Evolutionary conservation across 441 rosid species (phyloP).

Genomic region (Gossypium laxum): DNA sequence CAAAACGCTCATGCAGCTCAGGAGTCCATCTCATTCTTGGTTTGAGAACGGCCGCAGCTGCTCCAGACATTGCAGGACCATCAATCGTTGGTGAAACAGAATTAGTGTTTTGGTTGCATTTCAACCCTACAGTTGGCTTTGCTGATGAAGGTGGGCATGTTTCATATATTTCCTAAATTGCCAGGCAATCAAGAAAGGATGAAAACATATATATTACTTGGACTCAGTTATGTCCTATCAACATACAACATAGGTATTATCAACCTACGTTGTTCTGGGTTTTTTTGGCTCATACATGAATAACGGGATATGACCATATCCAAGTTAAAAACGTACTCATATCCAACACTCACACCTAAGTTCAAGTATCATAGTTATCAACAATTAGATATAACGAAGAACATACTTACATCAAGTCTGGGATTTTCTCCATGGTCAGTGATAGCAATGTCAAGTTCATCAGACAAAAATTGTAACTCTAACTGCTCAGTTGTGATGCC

Average conservation of each 20-base stretch:
- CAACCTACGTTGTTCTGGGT: neutral
- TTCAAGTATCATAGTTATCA: neutral
- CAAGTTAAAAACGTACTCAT: neutral
- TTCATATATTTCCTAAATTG: conserved; percentile 59
- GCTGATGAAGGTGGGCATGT: conserved; percentile 29
- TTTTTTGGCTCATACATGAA: neutral
- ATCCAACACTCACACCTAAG: neutral
- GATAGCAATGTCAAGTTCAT: conserved; percentile 68
- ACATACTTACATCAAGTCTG: conserved; percentile 56
- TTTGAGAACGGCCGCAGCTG: conserved; percentile 40
- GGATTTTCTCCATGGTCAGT: conserved; percentile 69
- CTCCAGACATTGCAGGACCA: conserved; percentile 33
- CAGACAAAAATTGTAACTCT: conserved; percentile 67
- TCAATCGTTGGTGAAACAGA: conserved; percentile 29
- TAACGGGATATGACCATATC: neutral
- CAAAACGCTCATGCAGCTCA: conserved; percentile 66
- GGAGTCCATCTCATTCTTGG: conserved; percentile 94
- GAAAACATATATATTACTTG: no score
- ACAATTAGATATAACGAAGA: neutral
- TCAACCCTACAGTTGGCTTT: conserved; percentile 24
- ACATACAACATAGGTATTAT: neutral
- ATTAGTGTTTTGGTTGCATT: conserved; percentile 28
- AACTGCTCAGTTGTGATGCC: conserved; percentile 43
- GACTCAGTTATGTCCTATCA: no score
- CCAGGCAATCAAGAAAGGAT: conserved; percentile 20